Base-by-base conservation (phyloP, 805 yeast species). In the Yamadazyma phyllophila region DNA sequence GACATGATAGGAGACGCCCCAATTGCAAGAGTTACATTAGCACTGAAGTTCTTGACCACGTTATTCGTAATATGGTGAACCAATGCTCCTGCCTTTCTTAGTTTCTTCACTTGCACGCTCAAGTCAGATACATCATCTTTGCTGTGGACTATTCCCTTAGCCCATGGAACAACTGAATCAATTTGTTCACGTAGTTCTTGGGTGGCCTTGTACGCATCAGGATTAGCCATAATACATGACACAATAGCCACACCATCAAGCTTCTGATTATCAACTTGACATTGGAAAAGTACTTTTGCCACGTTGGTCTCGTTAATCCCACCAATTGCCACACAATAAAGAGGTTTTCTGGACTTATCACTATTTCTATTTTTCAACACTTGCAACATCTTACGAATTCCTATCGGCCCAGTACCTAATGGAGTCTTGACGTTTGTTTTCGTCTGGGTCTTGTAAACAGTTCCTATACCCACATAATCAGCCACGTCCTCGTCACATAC, bases 1-100 rank as follows among this genome's bases (percentile, higher is more conserved):
- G 94, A 83, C 97, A 90, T 90, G 14, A 87, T 81, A 1, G 97
- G 97, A 1, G 95, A 83, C 0, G 85, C 94, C 4, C 96, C 95
- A 14, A 85, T 65, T 0, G 97, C 89, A 45, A 91, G 68, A 0
- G 94, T 80, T 6, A 88, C 87, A 58, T 90, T 90, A 5, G 97
- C 97, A 47, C 90, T 84, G 59, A 88, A 81, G 61, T 88, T 86
- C 58, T 87, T 87, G 24, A 87, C 96, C n/a, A 91, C 97, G 45
- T 76, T 77, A 58, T 90, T 90, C 15, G 96, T 90, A 47, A 91
- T 83, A 56, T 90, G 96, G 58, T 91, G 97, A 7, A 88, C 82
- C 52, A 90, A 63, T 0, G 96, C 95, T 4, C 69, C 66, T 0
- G 52, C 51, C 3, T 32, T 12, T 13, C 26, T 20, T 12, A 36